A percentile compares a stretch with the other conserved stretches of the same genome.
Conservation (phyloP, 345 rosid species). For the Citropsis articulata region DNA sequence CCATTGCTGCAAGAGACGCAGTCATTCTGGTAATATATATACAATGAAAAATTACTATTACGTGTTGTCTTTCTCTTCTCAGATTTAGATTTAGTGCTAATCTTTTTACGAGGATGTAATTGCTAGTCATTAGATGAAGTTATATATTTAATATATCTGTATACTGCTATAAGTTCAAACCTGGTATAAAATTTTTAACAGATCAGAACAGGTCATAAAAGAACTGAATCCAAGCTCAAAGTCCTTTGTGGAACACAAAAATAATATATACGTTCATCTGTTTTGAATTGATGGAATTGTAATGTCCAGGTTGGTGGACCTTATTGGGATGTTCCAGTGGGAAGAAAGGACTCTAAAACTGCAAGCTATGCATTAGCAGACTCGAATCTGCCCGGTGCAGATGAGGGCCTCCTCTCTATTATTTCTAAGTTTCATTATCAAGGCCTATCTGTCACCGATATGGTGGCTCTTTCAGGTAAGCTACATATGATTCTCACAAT, state of each 20-base stretch:
- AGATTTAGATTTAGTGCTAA: no score
- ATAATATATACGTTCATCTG: not conserved
- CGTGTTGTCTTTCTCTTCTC: no score
- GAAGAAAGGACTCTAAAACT: conserved; percentile 87
- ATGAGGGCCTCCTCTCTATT: conserved; percentile 56
- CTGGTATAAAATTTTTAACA: no score
- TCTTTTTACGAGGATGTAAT: no score
- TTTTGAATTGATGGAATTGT: not conserved
- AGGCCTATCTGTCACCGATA: conserved; percentile 80
- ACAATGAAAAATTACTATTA: no score
- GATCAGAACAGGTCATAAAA: no score
- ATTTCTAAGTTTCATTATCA: conserved; percentile 61
- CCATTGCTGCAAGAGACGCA: conserved; percentile 90
- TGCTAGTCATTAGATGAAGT: no score
- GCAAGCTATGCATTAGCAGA: conserved; percentile 51
- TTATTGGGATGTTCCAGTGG: conserved; percentile 89
- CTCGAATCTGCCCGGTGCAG: conserved; percentile 56
- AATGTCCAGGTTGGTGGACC: conserved; percentile 80
- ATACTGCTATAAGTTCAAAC: no score
- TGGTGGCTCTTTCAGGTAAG: conserved; percentile 83
- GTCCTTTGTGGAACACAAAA: no score
- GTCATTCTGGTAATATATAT: conserved; percentile 53
- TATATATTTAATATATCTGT: no score
- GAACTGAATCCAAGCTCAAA: no score
- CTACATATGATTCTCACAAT: not conserved